Evolutionary conservation across 768 basidiomycete genomes (phyloP).

Genomic region (Termitomyces bulborhizus): DNA sequence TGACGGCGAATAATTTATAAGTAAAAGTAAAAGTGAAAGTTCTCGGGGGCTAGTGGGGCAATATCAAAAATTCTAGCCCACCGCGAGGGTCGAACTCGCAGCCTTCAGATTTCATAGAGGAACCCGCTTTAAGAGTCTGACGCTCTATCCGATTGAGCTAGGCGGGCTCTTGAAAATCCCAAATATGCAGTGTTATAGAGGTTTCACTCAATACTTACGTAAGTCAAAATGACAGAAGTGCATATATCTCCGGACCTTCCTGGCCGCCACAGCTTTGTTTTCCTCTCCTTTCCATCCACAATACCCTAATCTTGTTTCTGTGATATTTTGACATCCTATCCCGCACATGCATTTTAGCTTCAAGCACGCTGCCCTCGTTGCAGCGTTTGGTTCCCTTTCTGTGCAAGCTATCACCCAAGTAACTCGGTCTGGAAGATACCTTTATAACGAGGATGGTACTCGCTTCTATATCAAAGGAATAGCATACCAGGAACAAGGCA

Average conservation of each 20-base stretch:
- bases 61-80: conserved; percentile 1
- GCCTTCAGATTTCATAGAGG: conserved; percentile 50
- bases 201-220: neutral
- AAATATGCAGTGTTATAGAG: too few relatives aligned
- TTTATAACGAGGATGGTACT: conserved; percentile 68
- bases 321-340: neutral
- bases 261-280: neutral
- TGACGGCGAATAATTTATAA: too few relatives aligned
- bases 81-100: conserved; percentile 82
- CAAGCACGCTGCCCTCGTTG: conserved; percentile 28
- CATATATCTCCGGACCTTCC: neutral
- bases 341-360: conserved; percentile 20
- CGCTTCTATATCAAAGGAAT: conserved; percentile 88
- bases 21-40: too few relatives aligned
- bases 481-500: conserved; percentile 82
- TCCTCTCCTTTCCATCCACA: conserved; percentile 4
- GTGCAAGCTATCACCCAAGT: conserved; percentile 67
- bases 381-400: conserved; percentile 31
- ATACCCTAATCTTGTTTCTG: neutral
- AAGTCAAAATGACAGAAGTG: neutral
- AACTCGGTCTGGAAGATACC: conserved; percentile 68
- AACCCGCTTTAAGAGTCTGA: conserved; percentile 35
- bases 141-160: conserved; percentile 66
- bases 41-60: too few relatives aligned
- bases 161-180: conserved; percentile 29